phyloP scores from a whole-genome alignment of 2,329 filamentous ascomycete species.

The Sporothrix mexicana region DNA sequence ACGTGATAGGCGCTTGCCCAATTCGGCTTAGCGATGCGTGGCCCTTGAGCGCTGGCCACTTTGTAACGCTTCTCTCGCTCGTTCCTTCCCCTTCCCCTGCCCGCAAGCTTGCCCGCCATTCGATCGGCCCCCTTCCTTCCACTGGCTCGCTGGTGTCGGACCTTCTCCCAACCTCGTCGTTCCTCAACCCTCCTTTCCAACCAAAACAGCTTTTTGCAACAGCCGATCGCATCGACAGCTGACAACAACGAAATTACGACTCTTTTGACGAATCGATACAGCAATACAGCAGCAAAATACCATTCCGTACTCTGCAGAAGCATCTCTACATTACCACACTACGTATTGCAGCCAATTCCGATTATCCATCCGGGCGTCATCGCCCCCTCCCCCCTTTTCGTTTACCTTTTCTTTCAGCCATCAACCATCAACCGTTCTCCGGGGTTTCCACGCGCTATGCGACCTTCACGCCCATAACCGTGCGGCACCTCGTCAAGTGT shows the following conservation, averaged over 20 bases:
- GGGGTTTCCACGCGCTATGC: conserved; percentile 28
- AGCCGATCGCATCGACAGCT: conserved; percentile 8
- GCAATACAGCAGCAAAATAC: conserved; percentile 1
- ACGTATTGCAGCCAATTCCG: not conserved
- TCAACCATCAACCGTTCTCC: conserved; percentile 5
- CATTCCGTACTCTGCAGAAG: not conserved
- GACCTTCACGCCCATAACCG: conserved; percentile 32
- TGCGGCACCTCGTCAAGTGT: conserved; percentile 23
- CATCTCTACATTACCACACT: conserved; percentile 3
- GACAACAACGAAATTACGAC: not conserved
- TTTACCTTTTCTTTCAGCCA: not conserved
- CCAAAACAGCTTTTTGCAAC: not conserved
- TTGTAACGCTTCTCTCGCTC: conserved; percentile 9
- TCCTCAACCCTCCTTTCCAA: conserved; percentile 16
- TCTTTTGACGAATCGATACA: not conserved
- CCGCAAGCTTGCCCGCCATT: conserved; percentile 23
- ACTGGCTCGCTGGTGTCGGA: not conserved
- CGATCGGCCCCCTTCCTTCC: conserved; percentile 26
- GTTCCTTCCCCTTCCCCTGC: conserved; percentile 6
- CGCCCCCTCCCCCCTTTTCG: not conserved
- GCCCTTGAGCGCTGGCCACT: conserved; percentile 25
- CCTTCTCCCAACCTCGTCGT: conserved; percentile 14
- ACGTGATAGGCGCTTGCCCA: conserved; percentile 18
- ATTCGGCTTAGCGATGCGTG: not conserved
- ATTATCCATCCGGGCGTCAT: conserved; percentile 2